Evolutionary conservation across 2,329 filamentous ascomycete genomes (phyloP).

Genomic region (Colletotrichum lentis): DNA sequence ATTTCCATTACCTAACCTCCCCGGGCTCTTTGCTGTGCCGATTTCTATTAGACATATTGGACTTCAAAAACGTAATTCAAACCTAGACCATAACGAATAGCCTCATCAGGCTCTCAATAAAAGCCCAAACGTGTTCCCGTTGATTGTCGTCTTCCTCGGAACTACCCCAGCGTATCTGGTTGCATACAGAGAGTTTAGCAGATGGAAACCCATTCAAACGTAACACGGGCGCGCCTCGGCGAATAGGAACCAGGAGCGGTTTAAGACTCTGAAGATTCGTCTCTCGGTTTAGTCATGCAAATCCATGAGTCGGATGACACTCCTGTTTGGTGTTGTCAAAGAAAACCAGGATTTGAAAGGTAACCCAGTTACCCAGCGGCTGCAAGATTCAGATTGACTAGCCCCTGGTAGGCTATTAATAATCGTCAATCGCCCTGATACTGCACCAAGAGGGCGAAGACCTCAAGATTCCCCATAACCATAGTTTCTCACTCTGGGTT

Average conservation of each 20-base stretch:
- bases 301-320: neutral
- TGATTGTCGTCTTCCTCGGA: neutral
- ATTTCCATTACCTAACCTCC: slow-evolving; percentile 28
- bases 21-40: neutral
- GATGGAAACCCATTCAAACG: neutral
- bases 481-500: too few species aligned
- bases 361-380: neutral
- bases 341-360: neutral
- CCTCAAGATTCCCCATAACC: neutral
- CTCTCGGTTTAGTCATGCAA: neutral
- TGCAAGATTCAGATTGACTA: neutral
- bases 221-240: neutral
- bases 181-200: neutral
- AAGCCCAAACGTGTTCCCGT: neutral
- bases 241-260: neutral
- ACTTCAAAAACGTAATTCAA: slow-evolving; percentile 28
- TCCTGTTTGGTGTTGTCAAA: neutral
- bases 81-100: neutral
- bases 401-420: neutral
- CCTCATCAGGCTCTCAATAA: neutral
- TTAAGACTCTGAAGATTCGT: neutral
- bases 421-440: neutral
- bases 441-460: neutral
- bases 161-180: neutral
- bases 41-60: slow-evolving; percentile 28